Base-by-base conservation (phyloP, 176 grass and related monocot species). In the Urochloa ruziziensis region DNA sequence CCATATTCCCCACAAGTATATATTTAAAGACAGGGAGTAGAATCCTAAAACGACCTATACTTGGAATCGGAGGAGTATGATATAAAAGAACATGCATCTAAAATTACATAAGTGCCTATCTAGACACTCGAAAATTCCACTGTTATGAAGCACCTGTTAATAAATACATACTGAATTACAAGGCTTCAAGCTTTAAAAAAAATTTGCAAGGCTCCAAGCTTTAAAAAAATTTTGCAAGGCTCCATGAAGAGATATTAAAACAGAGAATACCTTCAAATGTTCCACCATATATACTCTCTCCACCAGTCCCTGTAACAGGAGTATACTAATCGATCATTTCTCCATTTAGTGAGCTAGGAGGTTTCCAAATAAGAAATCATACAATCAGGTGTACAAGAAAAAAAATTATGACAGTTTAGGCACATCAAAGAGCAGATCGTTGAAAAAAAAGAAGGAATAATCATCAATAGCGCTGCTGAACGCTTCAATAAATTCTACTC, bases 181-280 rank as follows among this genome's bases (percentile, higher is more conserved):
- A n/a, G n/a, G n/a, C n/a, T n/a, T n/a, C n/a, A n/a, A n/a, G n/a
- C n/a, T n/a, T n/a, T n/a, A n/a, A n/a, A n/a, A n/a, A n/a, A n/a
- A n/a, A n/a, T n/a, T n/a, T n/a, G n/a, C n/a, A 80, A 58, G 56
- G n/a, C 16, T 58, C 10, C n/a, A n/a, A n/a, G n/a, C n/a, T n/a
- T n/a, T n/a, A n/a, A n/a, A n/a, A n/a, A n/a, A n/a, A n/a, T n/a
- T n/a, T n/a, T n/a, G n/a, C n/a, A n/a, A n/a, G n/a, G n/a, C n/a
- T n/a, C n/a, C n/a, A 57, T 10, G 53, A 63, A 19, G 21, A 62
- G 23, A 57, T 57, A 63, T 40, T 75, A 80, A 37, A 80, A 85
- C 73, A 54, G 47, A 53, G 82, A 75, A 85, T 89, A 97, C 91
- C 94, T 91, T 82, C 56, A 87, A 97, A 97, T 62, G 83, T 93